Conservation (phyloP, 2,329 filamentous ascomycete species). For the Nemania sp. region DNA sequence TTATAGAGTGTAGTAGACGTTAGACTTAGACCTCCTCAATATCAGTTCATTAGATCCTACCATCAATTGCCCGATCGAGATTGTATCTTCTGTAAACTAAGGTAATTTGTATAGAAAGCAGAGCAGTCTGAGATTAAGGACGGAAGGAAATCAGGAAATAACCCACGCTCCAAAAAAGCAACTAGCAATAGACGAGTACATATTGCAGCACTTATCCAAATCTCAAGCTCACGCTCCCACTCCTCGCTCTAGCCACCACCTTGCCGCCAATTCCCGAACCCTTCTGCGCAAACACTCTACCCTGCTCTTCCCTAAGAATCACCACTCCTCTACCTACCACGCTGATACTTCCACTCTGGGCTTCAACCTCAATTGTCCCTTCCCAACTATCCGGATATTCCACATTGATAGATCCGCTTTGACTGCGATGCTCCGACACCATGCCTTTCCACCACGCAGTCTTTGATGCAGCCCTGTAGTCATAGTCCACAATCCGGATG, state of each 20-base stretch:
- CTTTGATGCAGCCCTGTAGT: not conserved
- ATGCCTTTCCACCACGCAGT: constrained; percentile 11
- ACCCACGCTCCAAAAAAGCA: too few relatives aligned
- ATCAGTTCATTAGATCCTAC: too few relatives aligned
- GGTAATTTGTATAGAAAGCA: too few relatives aligned
- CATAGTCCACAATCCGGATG: not conserved
- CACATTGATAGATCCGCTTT: constrained; percentile 4
- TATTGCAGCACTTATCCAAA: not conserved
- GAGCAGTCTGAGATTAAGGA: too few relatives aligned
- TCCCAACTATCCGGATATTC: constrained; percentile 11
- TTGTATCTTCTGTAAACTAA: too few relatives aligned
- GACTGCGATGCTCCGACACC: constrained; percentile 5
- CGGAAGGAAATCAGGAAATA: too few relatives aligned
- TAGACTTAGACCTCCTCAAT: too few relatives aligned
- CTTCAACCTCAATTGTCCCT: constrained; percentile 6
- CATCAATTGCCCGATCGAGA: too few relatives aligned
- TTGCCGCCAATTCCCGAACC: not conserved
- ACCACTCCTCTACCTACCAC: constrained; percentile 8
- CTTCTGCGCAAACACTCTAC: not conserved
- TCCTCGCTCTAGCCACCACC: not conserved
- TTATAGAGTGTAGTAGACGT: too few relatives aligned
- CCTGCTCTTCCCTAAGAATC: constrained; percentile 5
- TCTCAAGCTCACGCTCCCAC: not conserved
- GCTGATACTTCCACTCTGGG: not conserved
- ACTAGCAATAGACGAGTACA: too few relatives aligned